These are phyloP conservation scores for Vachellia pachyceras DNA, from an alignment of 306 rosid genomes.

Conservation along the genomic window DNA sequence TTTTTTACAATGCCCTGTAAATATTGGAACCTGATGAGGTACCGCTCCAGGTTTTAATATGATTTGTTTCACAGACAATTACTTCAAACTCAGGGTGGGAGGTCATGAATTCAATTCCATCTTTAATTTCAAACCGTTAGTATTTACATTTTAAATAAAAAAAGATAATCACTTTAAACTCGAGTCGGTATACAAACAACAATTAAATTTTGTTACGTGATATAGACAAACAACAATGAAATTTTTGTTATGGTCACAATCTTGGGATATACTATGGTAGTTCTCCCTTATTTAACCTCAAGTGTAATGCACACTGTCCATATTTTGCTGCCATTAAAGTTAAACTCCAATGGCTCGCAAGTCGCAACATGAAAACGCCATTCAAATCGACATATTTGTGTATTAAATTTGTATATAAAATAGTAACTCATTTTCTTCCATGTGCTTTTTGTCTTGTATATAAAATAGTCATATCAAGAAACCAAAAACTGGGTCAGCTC, in stretches of 20 bases:
- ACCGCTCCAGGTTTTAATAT: neutral
- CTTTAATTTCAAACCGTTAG: no score
- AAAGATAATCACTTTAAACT: no score
- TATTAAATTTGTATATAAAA: neutral
- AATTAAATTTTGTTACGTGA: no score
- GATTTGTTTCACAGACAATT: slow-evolving; percentile 15
- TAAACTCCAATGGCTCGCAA: neutral
- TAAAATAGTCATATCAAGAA: neutral
- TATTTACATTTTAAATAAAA: no score
- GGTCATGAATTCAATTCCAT: no score
- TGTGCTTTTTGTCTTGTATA: neutral
- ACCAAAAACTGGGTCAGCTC: slow-evolving; percentile 27
- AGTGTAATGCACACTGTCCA: neutral
- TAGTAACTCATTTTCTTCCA: neutral
- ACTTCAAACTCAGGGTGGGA: neutral
- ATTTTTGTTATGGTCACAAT: no score
- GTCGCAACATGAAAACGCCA: neutral
- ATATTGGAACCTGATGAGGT: neutral
- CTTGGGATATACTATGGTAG: no score
- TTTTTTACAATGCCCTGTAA: neutral
- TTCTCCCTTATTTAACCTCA: neutral
- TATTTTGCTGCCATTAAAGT: neutral
- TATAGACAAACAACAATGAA: no score
- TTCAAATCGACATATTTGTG: slow-evolving; percentile 24
- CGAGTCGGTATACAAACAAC: no score